Evolutionary conservation across 2,329 filamentous ascomycete species (phyloP), one percentile per base, ranked within the genome.

Genomic region (Zasmidium angulare): DNA sequence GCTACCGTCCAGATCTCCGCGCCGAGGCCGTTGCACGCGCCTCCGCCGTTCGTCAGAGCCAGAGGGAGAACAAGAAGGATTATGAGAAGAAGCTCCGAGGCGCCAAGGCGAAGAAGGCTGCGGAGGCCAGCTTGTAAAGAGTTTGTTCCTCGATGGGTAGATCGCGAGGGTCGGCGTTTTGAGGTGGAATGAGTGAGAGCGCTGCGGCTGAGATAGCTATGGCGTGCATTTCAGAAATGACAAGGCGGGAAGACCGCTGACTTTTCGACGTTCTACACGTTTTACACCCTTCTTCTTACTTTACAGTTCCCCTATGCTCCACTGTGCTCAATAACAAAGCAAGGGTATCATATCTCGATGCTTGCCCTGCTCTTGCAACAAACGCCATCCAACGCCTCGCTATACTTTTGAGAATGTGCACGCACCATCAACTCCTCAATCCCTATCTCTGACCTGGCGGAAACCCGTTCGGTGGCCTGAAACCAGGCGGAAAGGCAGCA

Each of bases 21-120:
- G 72, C 75, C 63, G 78, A 80, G 73, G 93, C 93, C 72, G 88
- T 98, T 74, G 83, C 91, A 79, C 91, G 95, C 75, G 91, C 89
- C 75, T 92, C 88, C 73, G 91, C 92, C 73, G 59, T 74, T 54
- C 89, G 88, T 78, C 83, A 84, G 74, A 87, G 89, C 71, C 89
- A 96, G 86, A 84, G 84, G 76, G 71, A 86, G 91, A 74, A 63
- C 50, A 92, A 93, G 71, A 83, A 83, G 69, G 91, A 92, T 84
- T 90, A 90, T 73, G 84, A 84, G 81, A 50, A 60, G 47, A 73
- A 73, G 70, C 66, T 63, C 29, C 56, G 71, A 36, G 67, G 81
- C 69, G 68, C 66, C 9, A 71, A 72, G 68, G 66, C 68, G 31
- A 51, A 58, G 64, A 69, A 72, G 68, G 67, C 65, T 14, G 57